Evolutionary conservation across 225 moss, liverwort and hornwort species (phyloP), one percentile per base, ranked within the genome.

Genomic region (Sphagnum contortum): DNA sequence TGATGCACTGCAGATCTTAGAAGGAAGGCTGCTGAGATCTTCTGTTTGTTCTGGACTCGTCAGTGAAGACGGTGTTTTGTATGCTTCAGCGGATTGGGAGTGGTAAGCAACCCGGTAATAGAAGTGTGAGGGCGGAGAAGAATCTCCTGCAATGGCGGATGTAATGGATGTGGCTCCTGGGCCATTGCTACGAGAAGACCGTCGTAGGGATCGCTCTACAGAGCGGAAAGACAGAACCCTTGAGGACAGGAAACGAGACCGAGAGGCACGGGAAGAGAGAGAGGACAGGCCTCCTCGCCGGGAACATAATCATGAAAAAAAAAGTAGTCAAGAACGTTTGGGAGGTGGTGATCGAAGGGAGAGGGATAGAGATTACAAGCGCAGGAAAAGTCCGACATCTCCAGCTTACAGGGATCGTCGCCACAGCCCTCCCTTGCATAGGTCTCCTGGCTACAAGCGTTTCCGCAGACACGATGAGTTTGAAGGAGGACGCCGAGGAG

Each of bases 401-500:
- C 90, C 92, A 6, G 75, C 52, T 6, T 52, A 52, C 9, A 87
- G 94, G 63, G 98, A 96, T 79, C 89, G 98, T 52, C 91, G 98
- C 3, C 91, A 89, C 61, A 93, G 90, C 48, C 80, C 82, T 14
- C 73, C 84, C 67, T 60, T 86, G 54, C 79, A 93, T 64, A 85
- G 93, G 48, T 89, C 98, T 50, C 98, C 98, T 47, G 87, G 91
- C 9, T 93, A 98, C 69, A 98, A 98, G 66, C 89, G 98, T 10
- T 92, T 54, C 90, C 89, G 98, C 9, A 86, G 93, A 70, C 93
- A 98, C 47, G 98, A 98, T n/a, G 98, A 98, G 0, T 69, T 90
- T 72, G 91, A 91, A 69, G 62, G 61, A 2, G 84, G 87, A 29
- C 84, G 91, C 91, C 82, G 89, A 74, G 76, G 91, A 69, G 80